Evolutionary conservation across 768 basidiomycete species (phyloP).

Genomic region (Phanerodontia chrysosporium): DNA sequence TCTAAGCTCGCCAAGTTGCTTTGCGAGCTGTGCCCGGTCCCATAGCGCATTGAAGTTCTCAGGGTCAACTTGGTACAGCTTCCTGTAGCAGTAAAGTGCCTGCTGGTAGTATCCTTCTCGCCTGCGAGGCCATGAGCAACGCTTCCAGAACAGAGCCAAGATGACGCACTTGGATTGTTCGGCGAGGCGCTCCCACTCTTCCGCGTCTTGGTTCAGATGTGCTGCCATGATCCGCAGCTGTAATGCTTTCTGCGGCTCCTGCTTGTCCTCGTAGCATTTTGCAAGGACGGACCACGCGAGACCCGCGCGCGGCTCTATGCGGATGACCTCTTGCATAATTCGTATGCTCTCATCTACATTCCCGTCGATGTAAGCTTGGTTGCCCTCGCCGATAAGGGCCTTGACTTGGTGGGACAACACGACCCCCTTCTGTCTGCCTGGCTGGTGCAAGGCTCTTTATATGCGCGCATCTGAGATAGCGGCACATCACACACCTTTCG

Average conservation of each 20-base stretch:
- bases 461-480: not conserved
- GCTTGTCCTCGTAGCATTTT: slow-evolving; percentile 72
- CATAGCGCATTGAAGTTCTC: slow-evolving; percentile 81
- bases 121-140: slow-evolving; percentile 30
- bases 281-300: slow-evolving; percentile 88
- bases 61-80: slow-evolving; percentile 75
- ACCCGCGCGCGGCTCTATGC: slow-evolving; percentile 83
- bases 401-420: slow-evolving; percentile 66
- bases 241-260: slow-evolving; percentile 65
- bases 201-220: slow-evolving; percentile 77
- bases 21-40: slow-evolving; percentile 83
- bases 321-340: slow-evolving; percentile 87
- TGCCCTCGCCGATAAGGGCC: slow-evolving; percentile 78
- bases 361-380: slow-evolving; percentile 77
- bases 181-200: slow-evolving; percentile 86
- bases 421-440: slow-evolving; percentile 39
- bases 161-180: slow-evolving; percentile 53
- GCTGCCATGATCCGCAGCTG: slow-evolving; percentile 88
- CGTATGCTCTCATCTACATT: slow-evolving; percentile 65
- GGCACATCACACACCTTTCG: slow-evolving; percentile 37
- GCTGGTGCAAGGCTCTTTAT: not conserved
- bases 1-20: slow-evolving; percentile 64
- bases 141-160: not conserved
- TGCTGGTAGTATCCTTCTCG: slow-evolving; percentile 75
- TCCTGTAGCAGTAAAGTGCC: slow-evolving; percentile 87